phyloP scores from a whole-genome alignment of 2,329 filamentous ascomycete species.

The Metarhizium brunneum region DNA sequence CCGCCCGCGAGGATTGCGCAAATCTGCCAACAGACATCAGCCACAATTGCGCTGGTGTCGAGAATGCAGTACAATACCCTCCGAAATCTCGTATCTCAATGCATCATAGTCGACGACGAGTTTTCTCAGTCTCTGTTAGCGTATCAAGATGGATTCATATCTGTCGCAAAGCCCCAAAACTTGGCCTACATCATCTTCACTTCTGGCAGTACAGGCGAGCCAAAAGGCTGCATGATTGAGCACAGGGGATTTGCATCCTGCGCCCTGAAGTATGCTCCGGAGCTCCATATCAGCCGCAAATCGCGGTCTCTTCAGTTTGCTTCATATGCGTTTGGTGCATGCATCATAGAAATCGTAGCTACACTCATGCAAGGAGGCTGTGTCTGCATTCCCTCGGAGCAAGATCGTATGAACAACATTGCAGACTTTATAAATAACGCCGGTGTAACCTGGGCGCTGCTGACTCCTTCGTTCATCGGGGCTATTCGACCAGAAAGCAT shows the following conservation, averaged over 20 bases:
- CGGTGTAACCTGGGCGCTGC: neutral
- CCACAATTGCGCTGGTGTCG: neutral
- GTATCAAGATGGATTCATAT: neutral
- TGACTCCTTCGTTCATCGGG: neutral
- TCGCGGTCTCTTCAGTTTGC: conserved; percentile 2
- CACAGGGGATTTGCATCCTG: neutral
- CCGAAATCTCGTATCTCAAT: no score
- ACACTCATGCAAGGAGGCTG: conserved; percentile 4
- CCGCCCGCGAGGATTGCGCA: neutral
- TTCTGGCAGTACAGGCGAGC: conserved; percentile 4
- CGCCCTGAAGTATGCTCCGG: neutral
- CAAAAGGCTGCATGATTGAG: conserved; percentile 4
- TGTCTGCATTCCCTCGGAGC: conserved; percentile 5
- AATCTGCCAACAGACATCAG: neutral
- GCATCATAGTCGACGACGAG: no score
- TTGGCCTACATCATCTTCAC: conserved; percentile 5
- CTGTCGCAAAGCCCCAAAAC: no score
- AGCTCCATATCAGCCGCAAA: neutral
- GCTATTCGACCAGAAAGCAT: neutral
- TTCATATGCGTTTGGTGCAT: conserved; percentile 4
- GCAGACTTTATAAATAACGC: neutral
- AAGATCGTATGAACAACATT: neutral
- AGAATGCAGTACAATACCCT: neutral
- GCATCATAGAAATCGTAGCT: neutral
- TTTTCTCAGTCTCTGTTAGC: neutral